phyloP scores from a whole-genome alignment of 257 asterid species.

The Solanum rostratum region DNA sequence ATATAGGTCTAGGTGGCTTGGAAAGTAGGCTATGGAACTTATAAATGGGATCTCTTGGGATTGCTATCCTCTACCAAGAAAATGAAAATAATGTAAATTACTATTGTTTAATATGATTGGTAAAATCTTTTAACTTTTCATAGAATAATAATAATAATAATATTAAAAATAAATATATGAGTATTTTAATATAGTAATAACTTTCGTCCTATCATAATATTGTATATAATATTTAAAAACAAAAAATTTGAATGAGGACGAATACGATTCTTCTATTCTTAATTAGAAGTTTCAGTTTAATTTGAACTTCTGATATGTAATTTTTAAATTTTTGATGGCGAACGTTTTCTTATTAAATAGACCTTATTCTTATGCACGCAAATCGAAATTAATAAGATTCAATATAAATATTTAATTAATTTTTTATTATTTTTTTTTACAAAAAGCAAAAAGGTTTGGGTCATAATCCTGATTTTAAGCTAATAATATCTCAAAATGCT shows the following conservation, averaged over 20 bases:
- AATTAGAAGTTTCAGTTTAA: neutral
- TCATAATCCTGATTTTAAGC: neutral
- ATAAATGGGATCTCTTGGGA: neutral
- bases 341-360: too few relatives aligned
- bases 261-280: neutral
- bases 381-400: too few relatives aligned
- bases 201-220: neutral
- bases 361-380: too few relatives aligned
- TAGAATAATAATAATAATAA: neutral
- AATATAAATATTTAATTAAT: too few relatives aligned
- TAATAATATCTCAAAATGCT: neutral
- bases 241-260: neutral
- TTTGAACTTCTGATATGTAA: rapidly evolving
- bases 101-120: neutral
- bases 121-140: neutral
- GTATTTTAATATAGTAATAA: neutral
- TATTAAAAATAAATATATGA: neutral
- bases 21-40: neutral
- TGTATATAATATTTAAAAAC: neutral
- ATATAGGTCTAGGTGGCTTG: neutral
- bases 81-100: neutral
- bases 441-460: neutral
- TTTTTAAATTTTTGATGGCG: too few relatives aligned
- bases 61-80: neutral
- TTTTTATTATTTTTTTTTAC: too few relatives aligned